Base-by-base conservation (phyloP, 176 grass and related monocot species). In the Phoenix dactylifera region DNA sequence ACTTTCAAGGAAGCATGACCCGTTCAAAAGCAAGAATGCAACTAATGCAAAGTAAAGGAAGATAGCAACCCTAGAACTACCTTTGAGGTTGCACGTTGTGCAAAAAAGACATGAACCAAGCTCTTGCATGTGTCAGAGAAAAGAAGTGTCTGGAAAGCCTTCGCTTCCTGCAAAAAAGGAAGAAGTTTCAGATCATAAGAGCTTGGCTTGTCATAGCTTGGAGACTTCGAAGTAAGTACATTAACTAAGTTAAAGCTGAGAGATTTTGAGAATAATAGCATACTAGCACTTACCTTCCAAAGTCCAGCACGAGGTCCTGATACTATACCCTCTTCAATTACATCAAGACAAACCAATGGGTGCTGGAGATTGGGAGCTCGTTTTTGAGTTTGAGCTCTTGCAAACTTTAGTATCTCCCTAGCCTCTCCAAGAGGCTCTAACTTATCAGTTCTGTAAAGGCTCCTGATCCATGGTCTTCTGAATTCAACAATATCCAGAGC, bases 71-170 rank as follows among this genome's bases (percentile, higher is more conserved):
- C 35, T 44, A 44, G 35, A 44, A 44, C 10, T 65, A 97, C 93
- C 81, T 91, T 97, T 70, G 93, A 80, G 28, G 93, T 85, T 73
- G 80, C 81, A n/a, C 84, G 84, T 44, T 88, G 93, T 58, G 84
- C 72, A 72, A 91, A 91, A 76, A 91, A 80, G 60, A 88, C 83
- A 80, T 97, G 80, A 76, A 97, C 70, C 63, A 97, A 83, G 66
- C 58, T 77, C 80, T 86, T 97, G 82, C 92, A 91, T 7, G 87
- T 97, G 74, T 97, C 87, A n/a, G 84, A 83, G 55, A 83, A 88
- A 80, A 91, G 72, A 65, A 91, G 87, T 16, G 32, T 32, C 69
- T 83, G 81, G 68, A 88, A 91, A 73, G 69, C 66, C 22, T 51
- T 88, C 78, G 84, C 78, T 80, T 97, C 93, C 87, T 97, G 77